Percentiles rank a stretch among this genome's conserved stretches.
Conservation (phyloP, 768 basidiomycete species). For the Thelephora aurantiotincta region DNA sequence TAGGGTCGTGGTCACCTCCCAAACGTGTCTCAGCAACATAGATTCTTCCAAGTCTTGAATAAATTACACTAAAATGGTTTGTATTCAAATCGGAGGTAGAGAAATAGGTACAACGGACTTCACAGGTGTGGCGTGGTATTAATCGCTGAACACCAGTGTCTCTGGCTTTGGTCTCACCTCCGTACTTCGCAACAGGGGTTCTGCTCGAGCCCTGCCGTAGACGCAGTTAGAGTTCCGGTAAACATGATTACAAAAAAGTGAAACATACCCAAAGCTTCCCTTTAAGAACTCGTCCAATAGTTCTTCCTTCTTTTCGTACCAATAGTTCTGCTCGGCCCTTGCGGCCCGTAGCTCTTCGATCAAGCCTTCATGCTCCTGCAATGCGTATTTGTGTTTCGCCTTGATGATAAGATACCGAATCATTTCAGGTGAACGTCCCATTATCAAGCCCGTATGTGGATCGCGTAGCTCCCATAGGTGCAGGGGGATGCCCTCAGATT, state of each 20-base stretch:
- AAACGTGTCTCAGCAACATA: no score
- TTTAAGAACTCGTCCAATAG: conserved; percentile 40
- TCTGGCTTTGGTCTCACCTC: no score
- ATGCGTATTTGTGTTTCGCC: conserved; percentile 59
- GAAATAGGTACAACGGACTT: no score
- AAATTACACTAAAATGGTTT: no score
- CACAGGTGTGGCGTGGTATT: no score
- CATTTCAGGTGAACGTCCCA: conserved; percentile 55
- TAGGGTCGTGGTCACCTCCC: no score
- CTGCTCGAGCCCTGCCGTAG: not conserved
- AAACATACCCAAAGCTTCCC: conserved; percentile 35
- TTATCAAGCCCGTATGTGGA: conserved; percentile 44
- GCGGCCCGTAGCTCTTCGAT: conserved; percentile 47
- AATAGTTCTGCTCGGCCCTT: conserved; percentile 35
- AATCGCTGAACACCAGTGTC: no score
- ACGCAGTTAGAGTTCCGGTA: not conserved
- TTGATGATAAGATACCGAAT: conserved; percentile 65
- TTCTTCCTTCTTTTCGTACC: conserved; percentile 47
- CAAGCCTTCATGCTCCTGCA: conserved; percentile 54
- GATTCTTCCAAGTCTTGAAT: no score
- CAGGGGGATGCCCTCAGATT: conserved; percentile 33
- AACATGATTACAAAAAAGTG: conserved; percentile 3
- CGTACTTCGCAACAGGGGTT: not conserved
- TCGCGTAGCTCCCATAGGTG: conserved; percentile 38
- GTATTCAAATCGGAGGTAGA: no score